These are phyloP conservation scores for Sporothrix pallida DNA, from an alignment of 2,329 filamentous ascomycete genomes.

Conservation along the genomic window DNA sequence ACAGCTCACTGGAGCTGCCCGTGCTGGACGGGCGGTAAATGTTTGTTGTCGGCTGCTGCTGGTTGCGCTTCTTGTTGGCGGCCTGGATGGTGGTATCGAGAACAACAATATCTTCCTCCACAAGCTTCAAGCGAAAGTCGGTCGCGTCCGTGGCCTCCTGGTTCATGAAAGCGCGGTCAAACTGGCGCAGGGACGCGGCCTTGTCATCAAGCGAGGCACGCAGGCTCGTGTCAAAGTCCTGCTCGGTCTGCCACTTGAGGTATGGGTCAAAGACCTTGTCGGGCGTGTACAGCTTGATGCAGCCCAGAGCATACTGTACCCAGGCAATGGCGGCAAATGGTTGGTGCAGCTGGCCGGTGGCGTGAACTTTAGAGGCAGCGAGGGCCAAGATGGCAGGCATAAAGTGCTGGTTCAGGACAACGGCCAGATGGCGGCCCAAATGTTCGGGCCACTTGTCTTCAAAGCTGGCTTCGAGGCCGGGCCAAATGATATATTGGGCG, in stretches of 20 bases:
- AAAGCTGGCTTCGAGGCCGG: not conserved
- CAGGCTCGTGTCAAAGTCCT: constrained; percentile 61
- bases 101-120: constrained; percentile 64
- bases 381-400: constrained; percentile 55
- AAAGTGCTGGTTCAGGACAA: constrained; percentile 52
- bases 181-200: constrained; percentile 65
- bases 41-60: constrained; percentile 21
- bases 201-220: constrained; percentile 61
- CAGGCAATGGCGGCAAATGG: constrained; percentile 66
- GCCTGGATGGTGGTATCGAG: constrained; percentile 26
- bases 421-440: constrained; percentile 41
- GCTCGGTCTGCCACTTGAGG: constrained; percentile 68
- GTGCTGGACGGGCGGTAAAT: constrained; percentile 37
- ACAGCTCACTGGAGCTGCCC: constrained; percentile 49
- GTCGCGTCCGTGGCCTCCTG: constrained; percentile 58
- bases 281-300: constrained; percentile 81
- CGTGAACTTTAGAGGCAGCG: constrained; percentile 44
- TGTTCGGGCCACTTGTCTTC: constrained; percentile 41
- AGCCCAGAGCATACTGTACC: constrained; percentile 75
- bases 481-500: constrained; percentile 32
- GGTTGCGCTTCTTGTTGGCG: constrained; percentile 18
- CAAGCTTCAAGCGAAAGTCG: constrained; percentile 68
- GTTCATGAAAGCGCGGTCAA: constrained; percentile 71
- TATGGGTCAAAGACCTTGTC: constrained; percentile 85
- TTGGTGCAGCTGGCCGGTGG: constrained; percentile 38